Percentiles rank a stretch among this genome's conserved stretches.
phyloP scores from a whole-genome alignment of 371 early-diverging fungal genomes.

The Nosema granulosis region DNA sequence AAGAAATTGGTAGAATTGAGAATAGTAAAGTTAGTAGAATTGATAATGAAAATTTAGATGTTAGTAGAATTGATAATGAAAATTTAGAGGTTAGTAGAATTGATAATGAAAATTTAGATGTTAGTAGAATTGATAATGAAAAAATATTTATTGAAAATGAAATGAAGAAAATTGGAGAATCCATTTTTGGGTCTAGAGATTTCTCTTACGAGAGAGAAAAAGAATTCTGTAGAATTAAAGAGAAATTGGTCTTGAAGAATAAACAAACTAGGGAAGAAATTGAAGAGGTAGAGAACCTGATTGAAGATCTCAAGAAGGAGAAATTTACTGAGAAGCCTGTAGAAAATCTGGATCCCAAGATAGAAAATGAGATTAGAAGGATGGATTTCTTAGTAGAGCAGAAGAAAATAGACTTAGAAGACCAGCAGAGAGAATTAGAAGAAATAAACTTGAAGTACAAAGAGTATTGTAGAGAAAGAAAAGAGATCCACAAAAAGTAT shows the following conservation, averaged over 20 bases:
- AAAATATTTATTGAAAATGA: slow-evolving; percentile 10
- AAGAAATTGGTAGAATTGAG: background rate
- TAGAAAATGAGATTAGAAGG: slow-evolving; percentile 33
- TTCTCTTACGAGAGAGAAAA: too few species aligned
- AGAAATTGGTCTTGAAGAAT: slow-evolving; percentile 2
- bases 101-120: slow-evolving; percentile 3
- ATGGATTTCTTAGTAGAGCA: slow-evolving; percentile 10
- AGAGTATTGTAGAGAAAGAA: background rate
- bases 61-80: background rate
- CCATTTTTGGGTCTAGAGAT: too few species aligned
- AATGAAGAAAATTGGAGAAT: slow-evolving; percentile 20
- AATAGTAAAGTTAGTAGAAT: background rate
- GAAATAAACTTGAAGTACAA: slow-evolving; percentile 4
- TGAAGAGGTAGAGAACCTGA: slow-evolving; percentile 4
- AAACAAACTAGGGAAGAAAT: background rate
- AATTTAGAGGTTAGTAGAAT: background rate
- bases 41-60: background rate
- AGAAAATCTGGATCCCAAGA: slow-evolving; percentile 2
- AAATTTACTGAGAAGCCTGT: slow-evolving; percentile 9
- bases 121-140: too few species aligned
- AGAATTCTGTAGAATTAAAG: background rate
- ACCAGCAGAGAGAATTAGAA: slow-evolving; percentile 25
- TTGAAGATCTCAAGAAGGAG: background rate
- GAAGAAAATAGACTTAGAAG: background rate
- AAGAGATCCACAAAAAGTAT: slow-evolving; percentile 28